Evolutionary conservation across 805 yeast species (phyloP), one percentile per base, ranked within the genome.

Genomic region (Yarrowia sp.): DNA sequence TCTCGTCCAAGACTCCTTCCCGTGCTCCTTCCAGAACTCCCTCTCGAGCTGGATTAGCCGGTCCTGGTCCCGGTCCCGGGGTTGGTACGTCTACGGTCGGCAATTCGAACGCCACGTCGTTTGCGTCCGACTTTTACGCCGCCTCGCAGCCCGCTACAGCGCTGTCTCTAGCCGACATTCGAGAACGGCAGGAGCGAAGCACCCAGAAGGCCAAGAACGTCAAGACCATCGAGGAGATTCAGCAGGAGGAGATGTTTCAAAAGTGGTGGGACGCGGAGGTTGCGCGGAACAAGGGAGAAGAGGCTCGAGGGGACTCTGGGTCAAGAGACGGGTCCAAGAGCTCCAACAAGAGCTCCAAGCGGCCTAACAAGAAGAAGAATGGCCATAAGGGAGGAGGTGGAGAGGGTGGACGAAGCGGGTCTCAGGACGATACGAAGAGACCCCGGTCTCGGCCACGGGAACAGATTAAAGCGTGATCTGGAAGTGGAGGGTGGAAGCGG

Each of bases 251-350:
- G 73, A 92, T 88, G 74, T 92, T 92, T 79, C 92, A 88, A 36
- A 83, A 79, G 69, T 92, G 97, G 97, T 92, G 96, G 93, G 89
- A 85, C 43, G 86, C 85, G 71, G 97, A 92, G 73, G 66, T 61
- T 4, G 66, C 66, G 2, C 53, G 55, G 1, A 61, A 44, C 66
- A 19, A 61, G 55, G 53, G 24, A 20, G 61, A 39, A 20, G 61
- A 55, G 44, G 30, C 7, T 24, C 30, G 30, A 24, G 30, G 30
- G 30, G 30, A 24, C 7, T 24, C 30, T 24, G 30, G 30, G 3
- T 24, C 30, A 24, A 30, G 19, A 40, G 19, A n/a, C n/a, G n/a
- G n/a, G 19, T 7, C 34, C 6, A 43, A 33, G 20, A 13, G 38
- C 12, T 39, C 64, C 14, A 43, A 38, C 17, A 42, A 20, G 39